Evolutionary conservation across 257 asterid species (phyloP).

Genomic region (Solanum habrochaites): DNA sequence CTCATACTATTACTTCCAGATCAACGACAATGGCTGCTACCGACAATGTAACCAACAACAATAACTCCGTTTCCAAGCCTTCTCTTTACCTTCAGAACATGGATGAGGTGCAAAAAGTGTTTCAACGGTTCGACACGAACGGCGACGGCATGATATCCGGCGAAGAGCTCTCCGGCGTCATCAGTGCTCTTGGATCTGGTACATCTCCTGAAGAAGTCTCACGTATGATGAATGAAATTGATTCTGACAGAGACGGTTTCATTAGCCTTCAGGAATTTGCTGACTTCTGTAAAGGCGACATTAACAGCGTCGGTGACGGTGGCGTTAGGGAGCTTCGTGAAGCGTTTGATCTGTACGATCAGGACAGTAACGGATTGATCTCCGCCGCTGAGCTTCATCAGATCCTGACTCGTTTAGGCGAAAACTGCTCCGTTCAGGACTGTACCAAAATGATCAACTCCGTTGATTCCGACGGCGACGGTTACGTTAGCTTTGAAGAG

Average conservation of each 20-base stretch:
- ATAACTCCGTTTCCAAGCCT: slow-evolving; percentile 7
- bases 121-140: slow-evolving; percentile 72
- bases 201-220: slow-evolving; percentile 39
- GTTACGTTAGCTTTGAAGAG: slow-evolving; percentile 56
- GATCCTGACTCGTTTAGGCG: slow-evolving; percentile 69
- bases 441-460: slow-evolving; percentile 68
- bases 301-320: slow-evolving; percentile 17
- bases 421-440: slow-evolving; percentile 42
- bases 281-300: slow-evolving; percentile 35
- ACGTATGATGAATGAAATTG: slow-evolving; percentile 60
- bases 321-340: slow-evolving; percentile 54
- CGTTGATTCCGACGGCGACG: slow-evolving; percentile 80
- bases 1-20: background rate
- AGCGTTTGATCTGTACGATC: slow-evolving; percentile 80
- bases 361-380: slow-evolving; percentile 71
- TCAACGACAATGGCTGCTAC: background rate
- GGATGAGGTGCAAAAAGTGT: slow-evolving; percentile 41
- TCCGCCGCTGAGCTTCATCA: slow-evolving; percentile 63
- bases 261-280: slow-evolving; percentile 66
- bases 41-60: slow-evolving; percentile 18
- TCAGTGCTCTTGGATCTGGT: slow-evolving; percentile 57
- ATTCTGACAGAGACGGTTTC: slow-evolving; percentile 78
- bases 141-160: slow-evolving; percentile 79
- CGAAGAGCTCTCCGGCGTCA: slow-evolving; percentile 55
- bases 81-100: slow-evolving; percentile 35